Percentiles rank a stretch among this genome's conserved stretches.
These are phyloP conservation scores for Podila horticola DNA, from an alignment of 192 early-diverging fungal genomes.

Conservation along the genomic window DNA sequence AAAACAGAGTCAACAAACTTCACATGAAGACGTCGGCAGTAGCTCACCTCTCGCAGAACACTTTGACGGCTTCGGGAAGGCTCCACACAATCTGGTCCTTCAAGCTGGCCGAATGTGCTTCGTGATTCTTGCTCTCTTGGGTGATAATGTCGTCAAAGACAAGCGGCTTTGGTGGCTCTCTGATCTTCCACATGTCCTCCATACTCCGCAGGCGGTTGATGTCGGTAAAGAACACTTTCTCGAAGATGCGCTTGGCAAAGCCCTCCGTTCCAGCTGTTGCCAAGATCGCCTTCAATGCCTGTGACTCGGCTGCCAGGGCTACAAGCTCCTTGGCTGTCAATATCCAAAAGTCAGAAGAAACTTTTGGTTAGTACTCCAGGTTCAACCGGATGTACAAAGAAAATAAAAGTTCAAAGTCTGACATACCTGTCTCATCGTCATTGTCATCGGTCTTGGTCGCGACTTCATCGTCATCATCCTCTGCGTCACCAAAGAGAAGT, in stretches of 20 bases:
- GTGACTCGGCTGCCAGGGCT: constrained; percentile 77
- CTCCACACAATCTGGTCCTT: constrained; percentile 79
- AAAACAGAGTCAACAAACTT: not conserved
- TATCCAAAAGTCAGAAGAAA: not conserved
- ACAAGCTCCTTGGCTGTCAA: constrained; percentile 75
- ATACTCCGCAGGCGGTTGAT: constrained; percentile 82
- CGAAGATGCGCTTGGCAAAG: constrained; percentile 73
- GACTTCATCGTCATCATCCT: constrained; percentile 63
- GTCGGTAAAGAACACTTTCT: constrained; percentile 86
- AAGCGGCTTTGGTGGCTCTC: constrained; percentile 76
- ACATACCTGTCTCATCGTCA: constrained; percentile 53
- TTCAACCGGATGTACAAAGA: not conserved
- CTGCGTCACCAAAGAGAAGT: constrained; percentile 78
- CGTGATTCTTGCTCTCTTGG: not conserved
- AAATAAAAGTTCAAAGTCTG: constrained; percentile 2
- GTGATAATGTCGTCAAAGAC: constrained; percentile 59
- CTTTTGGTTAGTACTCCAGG: not conserved
- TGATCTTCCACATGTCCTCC: constrained; percentile 90
- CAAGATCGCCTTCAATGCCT: constrained; percentile 74
- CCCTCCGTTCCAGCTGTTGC: constrained; percentile 65
- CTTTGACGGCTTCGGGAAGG: constrained; percentile 71
- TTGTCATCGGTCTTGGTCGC: constrained; percentile 59
- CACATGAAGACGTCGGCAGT: not conserved
- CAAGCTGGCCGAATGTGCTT: constrained; percentile 35
- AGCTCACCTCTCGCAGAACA: constrained; percentile 80